Percentiles rank a stretch among this genome's conserved stretches.
These are phyloP conservation scores for Emergomyces pasteurianus DNA, from an alignment of 2,329 filamentous ascomycete species.

Conservation along the genomic window DNA sequence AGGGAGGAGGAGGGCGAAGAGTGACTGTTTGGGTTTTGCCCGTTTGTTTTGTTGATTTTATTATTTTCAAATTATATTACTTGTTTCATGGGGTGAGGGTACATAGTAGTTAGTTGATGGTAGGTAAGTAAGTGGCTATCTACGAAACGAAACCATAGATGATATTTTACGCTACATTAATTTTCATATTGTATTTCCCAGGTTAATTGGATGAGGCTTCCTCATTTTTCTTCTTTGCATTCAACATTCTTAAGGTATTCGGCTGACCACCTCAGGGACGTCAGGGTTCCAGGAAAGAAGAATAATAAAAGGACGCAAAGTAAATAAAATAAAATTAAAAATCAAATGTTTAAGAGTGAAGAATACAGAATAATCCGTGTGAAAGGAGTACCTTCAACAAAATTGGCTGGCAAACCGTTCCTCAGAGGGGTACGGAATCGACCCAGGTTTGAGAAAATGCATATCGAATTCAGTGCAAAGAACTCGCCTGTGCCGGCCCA, in stretches of 20 bases:
- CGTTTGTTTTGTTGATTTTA: not conserved
- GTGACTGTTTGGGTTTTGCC: not conserved
- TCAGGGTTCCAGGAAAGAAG: too few species aligned
- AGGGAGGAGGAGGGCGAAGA: not conserved
- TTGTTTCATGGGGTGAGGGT: not conserved
- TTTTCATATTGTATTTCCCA: not conserved
- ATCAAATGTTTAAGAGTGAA: too few species aligned
- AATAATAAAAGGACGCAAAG: too few species aligned
- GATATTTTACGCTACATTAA: not conserved
- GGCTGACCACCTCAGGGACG: not conserved
- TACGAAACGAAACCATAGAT: not conserved
- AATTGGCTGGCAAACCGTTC: too few species aligned
- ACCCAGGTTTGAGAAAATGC: too few species aligned
- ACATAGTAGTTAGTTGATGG: not conserved
- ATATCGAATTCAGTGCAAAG: not conserved
- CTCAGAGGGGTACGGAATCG: too few species aligned
- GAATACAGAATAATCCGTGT: too few species aligned
- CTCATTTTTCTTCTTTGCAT: not conserved
- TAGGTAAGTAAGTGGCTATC: not conserved
- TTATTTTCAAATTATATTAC: not conserved
- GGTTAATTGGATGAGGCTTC: not conserved
- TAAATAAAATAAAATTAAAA: too few species aligned
- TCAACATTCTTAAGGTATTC: not conserved
- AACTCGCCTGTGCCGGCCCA: not conserved
- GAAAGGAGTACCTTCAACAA: too few species aligned